Evolutionary conservation across 805 yeast genomes (phyloP), one percentile per base, ranked within the genome.

Genomic region (Yarrowia sp.): DNA sequence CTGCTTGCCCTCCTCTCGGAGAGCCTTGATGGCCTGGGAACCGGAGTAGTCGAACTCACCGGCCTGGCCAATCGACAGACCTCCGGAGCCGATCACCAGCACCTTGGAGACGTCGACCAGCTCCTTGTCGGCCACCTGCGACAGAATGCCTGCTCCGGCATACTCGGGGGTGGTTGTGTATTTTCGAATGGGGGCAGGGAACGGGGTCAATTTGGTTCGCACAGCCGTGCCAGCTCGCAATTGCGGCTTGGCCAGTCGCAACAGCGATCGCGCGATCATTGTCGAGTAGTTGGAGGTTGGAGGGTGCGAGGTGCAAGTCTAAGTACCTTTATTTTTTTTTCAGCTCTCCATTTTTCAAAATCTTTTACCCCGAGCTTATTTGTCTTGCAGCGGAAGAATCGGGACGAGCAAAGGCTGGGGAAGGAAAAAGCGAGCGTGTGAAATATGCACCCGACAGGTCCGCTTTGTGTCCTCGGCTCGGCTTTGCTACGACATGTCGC

Each of bases 41-140:
- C 98, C 97, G 62, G 96, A 87, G 75, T 93, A 93, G 76, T 93
- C 98, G 70, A 93, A 93, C 77, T 93, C 98, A 70, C 98, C 98
- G 59, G 98, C 98, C 77, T 93, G 98, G 64, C 98, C 98, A 73
- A 93, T 93, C 61, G 97, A 88, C 62, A 93, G 80, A 60, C 98
- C 99, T 71, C 99, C 99, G 7, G 98, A 93, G 10, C 99, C 99
- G 72, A 93, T 88, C 61, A 93, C 89, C 63, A 93, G 81, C 7
- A 94, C 98, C 70, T 88, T 88, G 65, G 84, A 78, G 29, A 90
- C 97, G 65, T 90, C 96, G 42, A 90, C 97, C 60, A 90, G 77
- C 46, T 67, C 67, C 60, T 67, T 63, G 46, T 65, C 64, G 64
- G 68, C 68, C 46, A 64, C 53, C 13, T 74, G 75, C 56, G 70